Base-by-base conservation (phyloP, 2,329 filamentous ascomycete genomes). In the Lachnellula occidentalis region DNA sequence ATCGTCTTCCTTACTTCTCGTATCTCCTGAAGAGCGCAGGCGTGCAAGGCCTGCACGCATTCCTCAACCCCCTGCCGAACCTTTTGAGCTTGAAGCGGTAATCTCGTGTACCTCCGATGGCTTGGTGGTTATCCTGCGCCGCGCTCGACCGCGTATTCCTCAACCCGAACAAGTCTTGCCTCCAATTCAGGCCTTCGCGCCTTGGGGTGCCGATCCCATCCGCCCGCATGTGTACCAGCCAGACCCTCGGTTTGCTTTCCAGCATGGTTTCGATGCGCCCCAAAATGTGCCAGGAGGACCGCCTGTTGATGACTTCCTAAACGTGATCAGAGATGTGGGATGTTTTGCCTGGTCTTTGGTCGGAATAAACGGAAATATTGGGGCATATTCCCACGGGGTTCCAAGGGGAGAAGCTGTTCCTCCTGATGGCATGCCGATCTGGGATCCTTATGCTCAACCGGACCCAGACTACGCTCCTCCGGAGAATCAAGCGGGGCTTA, bases 31-130 rank as follows among this genome's bases (percentile, higher is more conserved):
- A 41, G 58, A 60, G 41, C 52, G 48, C 19, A 60, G 66, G 17
- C 46, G 43, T 24, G 39, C 21, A 22, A 41, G 41, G 14, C 48
- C 48, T 5, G 27, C 24, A 4, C 41, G 2, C 11, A 34, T 34
- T 14, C 51, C 57, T 14, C 62, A 59, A 36, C 63, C 66, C 14
- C 66, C 68, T 27, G 62, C 64, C 0, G 67, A 73, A 6, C 71
- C 78, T 1, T 76, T 90, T 50, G 89, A 95, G 71, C 74, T 95
- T 4, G 90, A 95, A 72, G 90, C 90, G 2, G 89, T 95, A n/a
- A 85, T 95, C 5, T 95, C 90, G 0, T 95, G 90, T 71, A 90
- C 90, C 2, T 95, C 90, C 0, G 90, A 95, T 68, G 90, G 90
- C 1, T 75, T 95, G 0, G 89, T 95, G 2, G 89, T 95, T 7